A percentile compares a stretch with the other conserved stretches of the same genome.
These are phyloP conservation scores for Coemansia sp. DNA, from an alignment of 371 early-diverging fungal species.

Conservation along the genomic window DNA sequence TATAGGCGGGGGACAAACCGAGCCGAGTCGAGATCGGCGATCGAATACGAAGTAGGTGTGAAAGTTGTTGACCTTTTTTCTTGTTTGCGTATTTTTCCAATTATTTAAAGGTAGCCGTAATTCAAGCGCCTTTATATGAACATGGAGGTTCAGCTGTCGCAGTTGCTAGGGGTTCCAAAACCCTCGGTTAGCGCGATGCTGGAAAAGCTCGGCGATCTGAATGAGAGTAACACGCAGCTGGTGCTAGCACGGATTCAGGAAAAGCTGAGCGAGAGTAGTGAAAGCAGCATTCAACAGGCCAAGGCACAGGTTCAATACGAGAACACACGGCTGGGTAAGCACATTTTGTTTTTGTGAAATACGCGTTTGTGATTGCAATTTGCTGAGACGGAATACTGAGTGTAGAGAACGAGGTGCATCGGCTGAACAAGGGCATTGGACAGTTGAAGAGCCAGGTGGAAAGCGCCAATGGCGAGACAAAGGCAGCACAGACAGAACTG, in stretches of 20 bases:
- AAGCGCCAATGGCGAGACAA: constrained; percentile 13
- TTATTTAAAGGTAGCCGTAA: neutral
- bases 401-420: constrained; percentile 49
- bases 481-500: constrained; percentile 7
- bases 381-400: neutral
- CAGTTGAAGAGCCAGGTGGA: constrained; percentile 40
- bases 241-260: constrained; percentile 21
- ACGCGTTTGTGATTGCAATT: no score
- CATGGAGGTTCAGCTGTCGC: constrained; percentile 28
- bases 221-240: constrained; percentile 8
- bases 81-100: neutral
- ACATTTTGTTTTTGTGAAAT: neutral
- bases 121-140: neutral
- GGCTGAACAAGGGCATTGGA: constrained; percentile 38
- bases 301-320: constrained; percentile 47
- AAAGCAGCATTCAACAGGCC: neutral
- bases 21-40: no score
- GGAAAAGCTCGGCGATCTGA: constrained; percentile 19
- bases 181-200: constrained; percentile 21
- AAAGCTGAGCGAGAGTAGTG: constrained; percentile 7
- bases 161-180: constrained; percentile 28
- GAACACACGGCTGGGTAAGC: constrained; percentile 47
- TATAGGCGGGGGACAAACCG: no score
- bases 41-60: no score
- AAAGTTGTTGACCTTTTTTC: neutral